Evolutionary conservation across 73 alveolate genomes (phyloP), one percentile per base, ranked within the genome.

Genomic region (Paramecium octaurelia): DNA sequence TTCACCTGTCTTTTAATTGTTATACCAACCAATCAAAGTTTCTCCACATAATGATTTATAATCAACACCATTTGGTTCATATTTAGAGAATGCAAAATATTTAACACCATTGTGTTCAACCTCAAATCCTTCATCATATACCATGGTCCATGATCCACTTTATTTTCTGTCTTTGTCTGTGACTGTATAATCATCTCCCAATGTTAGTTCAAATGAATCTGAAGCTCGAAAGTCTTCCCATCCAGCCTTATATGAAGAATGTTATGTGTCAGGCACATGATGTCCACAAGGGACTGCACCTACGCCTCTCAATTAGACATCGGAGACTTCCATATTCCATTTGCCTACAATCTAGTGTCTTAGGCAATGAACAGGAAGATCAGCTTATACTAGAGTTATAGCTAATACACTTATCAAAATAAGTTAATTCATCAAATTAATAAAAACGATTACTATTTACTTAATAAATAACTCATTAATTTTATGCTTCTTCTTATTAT

Each of bases 121-220:
- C 43, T 89, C 94, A 64, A 77, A 89, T 46, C 94, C 94, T 89
- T 89, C 94, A 44, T 89, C 94, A 89, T 89, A 89, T n/a, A 89
- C 59, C 88, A 89, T 70, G 0, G 94, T 89, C 94, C 94, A 89
- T 71, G 11, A 42, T 40, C 94, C 94, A 42, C 10, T 80, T 43
- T 50, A 16, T 80, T 80, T 80, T 24, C 57, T 35, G 24, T 40
- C 57, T 9, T 34, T 43, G 21, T 80, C 91, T 31, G 9, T 16
- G 46, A 80, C 91, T 43, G 57, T 80, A 44, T 80, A 80, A 80
- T 80, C 91, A 80, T 80, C 24, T 40, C 29, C 29, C 21, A 80
- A 46, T 5, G 21, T 43, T 20, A 80, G 1, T 43, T 34, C 57
- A 46, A 80, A 42, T 23, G 36, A 40, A 38, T 80, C 76, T 14